Conservation (phyloP, 139 green algal species). For the Chlamydomonas urium region DNA sequence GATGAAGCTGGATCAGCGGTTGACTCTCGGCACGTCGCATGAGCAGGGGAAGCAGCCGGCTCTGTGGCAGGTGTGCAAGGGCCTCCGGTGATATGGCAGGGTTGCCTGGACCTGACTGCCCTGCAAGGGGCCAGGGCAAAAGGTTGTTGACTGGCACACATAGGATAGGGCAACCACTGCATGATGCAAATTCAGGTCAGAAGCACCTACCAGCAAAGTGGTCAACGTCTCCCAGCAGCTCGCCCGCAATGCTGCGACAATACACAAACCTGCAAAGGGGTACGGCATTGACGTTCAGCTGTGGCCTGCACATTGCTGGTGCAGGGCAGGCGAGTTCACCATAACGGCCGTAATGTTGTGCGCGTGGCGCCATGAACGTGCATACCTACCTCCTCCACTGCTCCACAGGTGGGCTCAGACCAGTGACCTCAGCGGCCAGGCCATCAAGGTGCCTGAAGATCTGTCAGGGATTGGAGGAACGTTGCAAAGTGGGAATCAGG, state of each 20-base stretch:
- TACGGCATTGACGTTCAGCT: neutral
- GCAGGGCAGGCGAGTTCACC: too few relatives aligned
- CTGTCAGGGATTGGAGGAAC: too few relatives aligned
- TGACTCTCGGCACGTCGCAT: constrained; percentile 19
- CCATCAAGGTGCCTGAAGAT: constrained; percentile 49
- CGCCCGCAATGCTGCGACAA: constrained; percentile 49
- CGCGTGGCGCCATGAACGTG: too few relatives aligned
- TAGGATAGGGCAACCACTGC: too few relatives aligned
- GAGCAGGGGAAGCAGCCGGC: constrained; percentile 77
- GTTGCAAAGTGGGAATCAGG: too few relatives aligned
- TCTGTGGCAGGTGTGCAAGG: constrained; percentile 75
- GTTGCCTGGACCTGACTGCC: constrained; percentile 17
- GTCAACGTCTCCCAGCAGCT: constrained; percentile 72
- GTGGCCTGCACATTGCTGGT: too few relatives aligned
- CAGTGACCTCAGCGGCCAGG: constrained; percentile 46
- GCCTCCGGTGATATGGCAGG: constrained; percentile 12
- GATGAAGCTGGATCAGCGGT: neutral
- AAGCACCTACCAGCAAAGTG: constrained; percentile 65
- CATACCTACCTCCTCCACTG: constrained; percentile 75
- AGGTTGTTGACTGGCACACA: neutral
- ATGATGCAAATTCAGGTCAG: too few relatives aligned
- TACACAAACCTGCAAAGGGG: constrained; percentile 67
- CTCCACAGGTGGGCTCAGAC: constrained; percentile 56
- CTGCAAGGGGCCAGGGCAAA: constrained; percentile 1
- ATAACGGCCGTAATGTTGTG: too few relatives aligned